Conservation (phyloP, 140 eudicot species). For the Bidens hawaiensis region DNA sequence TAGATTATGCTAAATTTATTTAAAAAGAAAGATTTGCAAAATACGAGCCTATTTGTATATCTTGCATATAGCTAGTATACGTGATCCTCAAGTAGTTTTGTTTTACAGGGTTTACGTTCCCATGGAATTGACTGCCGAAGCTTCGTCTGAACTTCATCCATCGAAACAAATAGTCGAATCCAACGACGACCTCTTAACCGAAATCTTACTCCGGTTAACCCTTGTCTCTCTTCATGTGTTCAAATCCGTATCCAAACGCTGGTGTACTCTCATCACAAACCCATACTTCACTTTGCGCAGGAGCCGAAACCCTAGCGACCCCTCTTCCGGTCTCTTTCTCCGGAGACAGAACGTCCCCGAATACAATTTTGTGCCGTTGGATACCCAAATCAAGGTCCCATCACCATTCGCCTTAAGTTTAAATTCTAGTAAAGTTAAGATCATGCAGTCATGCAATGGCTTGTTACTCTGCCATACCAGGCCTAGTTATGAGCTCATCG, state of each 20-base stretch:
- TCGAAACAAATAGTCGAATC: too few relatives aligned
- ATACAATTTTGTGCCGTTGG: not conserved
- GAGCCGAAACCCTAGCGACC: conserved; percentile 1
- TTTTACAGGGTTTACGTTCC: too few relatives aligned
- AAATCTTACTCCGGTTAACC: conserved; percentile 9
- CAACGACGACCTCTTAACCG: conserved; percentile 5
- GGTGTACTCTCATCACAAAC: conserved; percentile 1
- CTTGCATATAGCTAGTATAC: too few relatives aligned
- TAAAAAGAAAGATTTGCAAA: too few relatives aligned
- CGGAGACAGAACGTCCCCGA: not conserved
- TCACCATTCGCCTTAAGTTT: not conserved
- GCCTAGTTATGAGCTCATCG: not conserved
- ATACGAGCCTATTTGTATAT: too few relatives aligned
- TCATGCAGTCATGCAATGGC: conserved; percentile 14
- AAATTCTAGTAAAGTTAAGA: not conserved
- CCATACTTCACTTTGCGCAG: not conserved
- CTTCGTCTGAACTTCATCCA: too few relatives aligned
- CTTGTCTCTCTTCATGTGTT: not conserved
- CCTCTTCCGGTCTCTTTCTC: not conserved
- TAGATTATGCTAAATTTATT: too few relatives aligned
- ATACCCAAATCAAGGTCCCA: not conserved
- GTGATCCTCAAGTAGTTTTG: too few relatives aligned
- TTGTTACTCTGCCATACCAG: not conserved
- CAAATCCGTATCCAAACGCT: conserved; percentile 4
- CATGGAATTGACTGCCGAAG: not conserved